phyloP scores from a whole-genome alignment of 2,329 filamentous ascomycete genomes.

The Nemania sp. region DNA sequence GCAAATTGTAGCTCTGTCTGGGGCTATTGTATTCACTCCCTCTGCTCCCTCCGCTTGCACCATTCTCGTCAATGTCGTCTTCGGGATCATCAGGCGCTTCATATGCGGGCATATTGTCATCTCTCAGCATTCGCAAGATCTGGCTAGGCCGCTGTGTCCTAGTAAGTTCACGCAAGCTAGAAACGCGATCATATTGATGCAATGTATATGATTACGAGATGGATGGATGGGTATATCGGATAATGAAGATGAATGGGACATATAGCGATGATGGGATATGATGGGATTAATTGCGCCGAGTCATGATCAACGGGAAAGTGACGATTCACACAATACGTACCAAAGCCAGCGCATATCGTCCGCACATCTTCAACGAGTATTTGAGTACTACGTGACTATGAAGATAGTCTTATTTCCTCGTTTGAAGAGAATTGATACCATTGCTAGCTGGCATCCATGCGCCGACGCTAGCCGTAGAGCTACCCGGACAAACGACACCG shows the following conservation, averaged over 20 bases:
- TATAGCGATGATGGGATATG: too few relatives aligned
- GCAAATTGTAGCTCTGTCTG: conserved; percentile 90
- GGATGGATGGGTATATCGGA: background rate
- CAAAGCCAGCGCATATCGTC: conserved; percentile 73
- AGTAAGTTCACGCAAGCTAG: conserved; percentile 13
- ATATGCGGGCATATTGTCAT: conserved; percentile 78
- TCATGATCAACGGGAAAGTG: conserved; percentile 18
- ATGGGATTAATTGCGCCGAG: conserved; percentile 2
- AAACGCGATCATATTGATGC: too few relatives aligned
- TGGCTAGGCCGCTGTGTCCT: conserved; percentile 77
- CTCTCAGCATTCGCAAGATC: conserved; percentile 77
- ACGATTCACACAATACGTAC: conserved; percentile 55
- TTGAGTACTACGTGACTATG: background rate
- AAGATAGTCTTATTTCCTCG: background rate
- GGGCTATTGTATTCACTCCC: conserved; percentile 56
- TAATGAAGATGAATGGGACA: too few relatives aligned
- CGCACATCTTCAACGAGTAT: conserved; percentile 66
- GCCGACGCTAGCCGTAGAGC: background rate
- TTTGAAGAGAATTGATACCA: background rate
- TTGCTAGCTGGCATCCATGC: background rate
- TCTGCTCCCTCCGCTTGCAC: conserved; percentile 50
- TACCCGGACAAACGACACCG: background rate
- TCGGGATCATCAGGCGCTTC: conserved; percentile 77
- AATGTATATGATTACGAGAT: background rate
- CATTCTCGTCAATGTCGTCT: conserved; percentile 19